These are phyloP conservation scores for Begonia masoniana DNA, from an alignment of 306 rosid species.

Conservation along the genomic window DNA sequence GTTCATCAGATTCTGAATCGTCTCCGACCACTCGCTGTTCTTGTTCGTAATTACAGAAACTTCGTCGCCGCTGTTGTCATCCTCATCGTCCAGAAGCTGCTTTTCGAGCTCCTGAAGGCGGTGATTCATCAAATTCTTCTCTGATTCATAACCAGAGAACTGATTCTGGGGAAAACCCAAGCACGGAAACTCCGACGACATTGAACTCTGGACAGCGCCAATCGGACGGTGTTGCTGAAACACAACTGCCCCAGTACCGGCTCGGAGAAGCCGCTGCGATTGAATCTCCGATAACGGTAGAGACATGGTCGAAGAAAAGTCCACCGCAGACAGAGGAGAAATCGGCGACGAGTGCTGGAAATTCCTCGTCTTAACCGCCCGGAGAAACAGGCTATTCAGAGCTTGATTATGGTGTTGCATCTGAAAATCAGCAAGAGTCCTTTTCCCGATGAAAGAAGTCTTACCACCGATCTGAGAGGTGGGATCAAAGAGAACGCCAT, in stretches of 20 bases:
- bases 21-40: slow-evolving; percentile 61
- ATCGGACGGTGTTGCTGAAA: slow-evolving; percentile 44
- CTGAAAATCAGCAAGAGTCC: slow-evolving; percentile 65
- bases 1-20: slow-evolving; percentile 56
- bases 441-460: slow-evolving; percentile 30
- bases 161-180: slow-evolving; percentile 14
- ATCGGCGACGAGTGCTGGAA: slow-evolving; percentile 32
- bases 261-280: slow-evolving; percentile 1
- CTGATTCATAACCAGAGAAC: slow-evolving; percentile 16
- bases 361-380: slow-evolving; percentile 50
- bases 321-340: slow-evolving; percentile 42
- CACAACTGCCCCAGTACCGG: not conserved
- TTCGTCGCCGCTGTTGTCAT: slow-evolving; percentile 40
- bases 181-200: not conserved
- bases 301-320: slow-evolving; percentile 32
- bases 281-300: slow-evolving; percentile 7
- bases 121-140: slow-evolving; percentile 41
- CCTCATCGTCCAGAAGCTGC: slow-evolving; percentile 76
- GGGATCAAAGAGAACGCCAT: slow-evolving; percentile 34
- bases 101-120: slow-evolving; percentile 67
- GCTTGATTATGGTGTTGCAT: slow-evolving; percentile 26
- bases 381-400: slow-evolving; percentile 24
- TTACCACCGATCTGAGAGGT: slow-evolving; percentile 43
- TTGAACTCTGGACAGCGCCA: slow-evolving; percentile 5
- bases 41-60: slow-evolving; percentile 44